Conservation (phyloP, 345 rosid genomes). For the Sisymbrium irio region DNA sequence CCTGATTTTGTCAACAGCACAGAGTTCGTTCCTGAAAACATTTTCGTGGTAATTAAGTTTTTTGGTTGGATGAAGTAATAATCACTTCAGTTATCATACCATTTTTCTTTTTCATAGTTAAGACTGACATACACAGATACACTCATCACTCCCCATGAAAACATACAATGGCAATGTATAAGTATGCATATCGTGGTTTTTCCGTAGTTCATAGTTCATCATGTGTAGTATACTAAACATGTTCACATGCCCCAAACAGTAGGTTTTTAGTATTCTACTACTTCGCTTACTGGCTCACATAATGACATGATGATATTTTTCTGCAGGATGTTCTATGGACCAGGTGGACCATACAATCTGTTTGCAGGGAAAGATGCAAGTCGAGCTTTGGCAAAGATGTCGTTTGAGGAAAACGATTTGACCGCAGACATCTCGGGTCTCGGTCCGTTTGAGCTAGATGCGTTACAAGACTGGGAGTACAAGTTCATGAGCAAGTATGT, state of each 20-base stretch:
- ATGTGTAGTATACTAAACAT: neutral
- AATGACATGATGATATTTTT: neutral
- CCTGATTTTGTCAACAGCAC: neutral
- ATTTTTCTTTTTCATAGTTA: neutral
- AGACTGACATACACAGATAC: neutral
- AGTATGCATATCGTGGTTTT: neutral
- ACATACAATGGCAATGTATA: neutral
- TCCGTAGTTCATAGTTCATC: neutral
- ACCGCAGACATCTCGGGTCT: conserved; percentile 93
- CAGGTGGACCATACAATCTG: conserved; percentile 92
- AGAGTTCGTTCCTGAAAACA: too few species aligned
- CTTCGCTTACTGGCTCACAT: neutral
- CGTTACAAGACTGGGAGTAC: conserved; percentile 97
- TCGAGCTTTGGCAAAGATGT: conserved; percentile 98
- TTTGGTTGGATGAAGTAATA: neutral
- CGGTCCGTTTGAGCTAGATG: conserved; percentile 86
- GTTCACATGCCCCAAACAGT: neutral
- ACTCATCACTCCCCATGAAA: neutral
- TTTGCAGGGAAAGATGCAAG: conserved; percentile 98
- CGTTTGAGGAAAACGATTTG: conserved; percentile 84
- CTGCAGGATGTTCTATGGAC: conserved; percentile 96
- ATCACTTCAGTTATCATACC: neutral
- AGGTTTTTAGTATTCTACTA: neutral
- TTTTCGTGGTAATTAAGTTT: neutral
- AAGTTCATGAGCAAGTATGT: conserved; percentile 98